Conservation (phyloP, 1,284 basidiomycete genomes). For the Cystobasidiaceae sp. region DNA sequence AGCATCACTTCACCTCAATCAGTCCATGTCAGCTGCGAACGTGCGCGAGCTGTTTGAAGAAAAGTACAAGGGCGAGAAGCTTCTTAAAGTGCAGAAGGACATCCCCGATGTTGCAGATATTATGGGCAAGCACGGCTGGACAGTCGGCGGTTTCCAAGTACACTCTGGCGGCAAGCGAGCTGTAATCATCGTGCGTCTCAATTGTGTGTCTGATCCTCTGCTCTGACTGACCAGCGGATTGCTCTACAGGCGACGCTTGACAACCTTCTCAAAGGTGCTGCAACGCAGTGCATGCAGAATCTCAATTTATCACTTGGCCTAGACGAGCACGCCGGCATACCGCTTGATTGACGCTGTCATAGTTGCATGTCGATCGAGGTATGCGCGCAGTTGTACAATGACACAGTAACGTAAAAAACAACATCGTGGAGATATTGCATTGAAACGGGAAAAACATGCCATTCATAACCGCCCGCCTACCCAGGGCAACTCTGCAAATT, state of each 20-base stretch:
- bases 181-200: slow-evolving; percentile 71
- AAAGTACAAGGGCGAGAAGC: slow-evolving; percentile 68
- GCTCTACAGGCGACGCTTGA: slow-evolving; percentile 72
- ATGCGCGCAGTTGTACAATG: too few species aligned
- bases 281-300: slow-evolving; percentile 95
- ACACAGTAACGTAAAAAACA: too few species aligned
- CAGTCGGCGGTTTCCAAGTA: slow-evolving; percentile 88
- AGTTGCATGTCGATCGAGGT: too few species aligned
- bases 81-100: slow-evolving; percentile 62
- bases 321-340: slow-evolving; percentile 83
- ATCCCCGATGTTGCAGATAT: slow-evolving; percentile 76
- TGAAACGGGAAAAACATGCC: too few species aligned
- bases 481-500: slow-evolving; percentile 70
- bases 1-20: slow-evolving; percentile 69
- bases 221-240: background rate
- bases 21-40: slow-evolving; percentile 62
- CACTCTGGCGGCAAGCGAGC: slow-evolving; percentile 81
- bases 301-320: slow-evolving; percentile 90
- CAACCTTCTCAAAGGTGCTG: slow-evolving; percentile 94
- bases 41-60: slow-evolving; percentile 70
- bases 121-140: slow-evolving; percentile 78
- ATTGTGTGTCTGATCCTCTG: background rate
- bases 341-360: slow-evolving; percentile 40
- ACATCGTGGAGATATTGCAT: background rate
- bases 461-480: slow-evolving; percentile 23